phyloP scores from a whole-genome alignment of 1,139 yeast genomes.

The Blastobotrys persicus region DNA sequence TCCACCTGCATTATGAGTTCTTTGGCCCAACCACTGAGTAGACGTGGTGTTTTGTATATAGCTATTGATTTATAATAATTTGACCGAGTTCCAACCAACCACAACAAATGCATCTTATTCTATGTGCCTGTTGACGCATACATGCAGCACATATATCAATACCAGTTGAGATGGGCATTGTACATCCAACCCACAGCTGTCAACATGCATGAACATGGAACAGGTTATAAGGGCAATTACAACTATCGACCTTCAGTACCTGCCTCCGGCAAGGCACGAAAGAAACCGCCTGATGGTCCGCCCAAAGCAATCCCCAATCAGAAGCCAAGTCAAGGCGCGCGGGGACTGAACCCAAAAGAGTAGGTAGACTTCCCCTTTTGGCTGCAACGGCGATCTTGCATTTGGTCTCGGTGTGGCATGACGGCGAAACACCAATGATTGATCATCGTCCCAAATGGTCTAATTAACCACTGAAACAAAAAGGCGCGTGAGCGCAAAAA shows the following conservation, averaged over 20 bases:
- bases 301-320: not conserved
- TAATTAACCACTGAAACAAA: not conserved
- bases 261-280: too few species aligned
- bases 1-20: conserved; percentile 17
- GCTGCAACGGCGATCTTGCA: not conserved
- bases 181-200: too few species aligned
- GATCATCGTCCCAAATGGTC: not conserved
- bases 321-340: not conserved
- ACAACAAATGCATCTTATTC: too few species aligned
- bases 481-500: not conserved
- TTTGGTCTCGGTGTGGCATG: not conserved
- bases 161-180: too few species aligned
- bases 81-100: not conserved
- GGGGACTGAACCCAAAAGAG: not conserved
- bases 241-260: too few species aligned
- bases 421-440: not conserved
- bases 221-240: too few species aligned
- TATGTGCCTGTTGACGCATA: too few species aligned
- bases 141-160: too few species aligned
- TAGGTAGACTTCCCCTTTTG: not conserved
- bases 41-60: conserved; percentile 2
- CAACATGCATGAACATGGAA: too few species aligned
- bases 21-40: conserved; percentile 20
- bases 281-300: too few species aligned
- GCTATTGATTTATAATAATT: not conserved